These are phyloP conservation scores for Carex sylvatica DNA, from an alignment of 202 grass and related monocot genomes.

Conservation along the genomic window DNA sequence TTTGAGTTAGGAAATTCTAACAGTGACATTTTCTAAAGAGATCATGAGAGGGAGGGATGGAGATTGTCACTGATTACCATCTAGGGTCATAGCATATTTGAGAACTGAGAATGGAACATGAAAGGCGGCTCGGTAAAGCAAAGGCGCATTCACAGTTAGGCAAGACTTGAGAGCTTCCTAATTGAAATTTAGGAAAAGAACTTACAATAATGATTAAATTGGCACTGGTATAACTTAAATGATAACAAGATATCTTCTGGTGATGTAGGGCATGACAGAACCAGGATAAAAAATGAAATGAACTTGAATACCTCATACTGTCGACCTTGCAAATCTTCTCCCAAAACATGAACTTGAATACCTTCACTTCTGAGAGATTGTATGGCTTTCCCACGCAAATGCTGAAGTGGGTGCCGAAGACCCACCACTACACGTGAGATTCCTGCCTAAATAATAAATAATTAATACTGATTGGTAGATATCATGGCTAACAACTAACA, in stretches of 20 bases:
- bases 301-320: slow-evolving; percentile 47
- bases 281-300: background rate
- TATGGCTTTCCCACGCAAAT: slow-evolving; percentile 83
- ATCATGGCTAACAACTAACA: no score
- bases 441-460: slow-evolving; percentile 72
- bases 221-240: background rate
- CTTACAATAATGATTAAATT: background rate
- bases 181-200: background rate
- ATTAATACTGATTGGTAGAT: slow-evolving; percentile 13
- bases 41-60: background rate
- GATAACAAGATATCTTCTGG: background rate
- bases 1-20: background rate
- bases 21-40: background rate
- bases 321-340: slow-evolving; percentile 72
- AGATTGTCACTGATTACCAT: slow-evolving; percentile 53
- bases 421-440: slow-evolving; percentile 81
- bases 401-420: slow-evolving; percentile 73
- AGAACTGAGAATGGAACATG: slow-evolving; percentile 78
- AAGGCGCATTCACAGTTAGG: slow-evolving; percentile 86
- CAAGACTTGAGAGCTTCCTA: slow-evolving; percentile 82
- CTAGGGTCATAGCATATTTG: slow-evolving; percentile 97
- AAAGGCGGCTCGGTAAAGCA: slow-evolving; percentile 87
- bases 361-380: slow-evolving; percentile 68
- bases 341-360: slow-evolving; percentile 82
- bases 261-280: background rate